Conservation (phyloP, 192 early-diverging fungal species). For the Coemansia sp. region DNA sequence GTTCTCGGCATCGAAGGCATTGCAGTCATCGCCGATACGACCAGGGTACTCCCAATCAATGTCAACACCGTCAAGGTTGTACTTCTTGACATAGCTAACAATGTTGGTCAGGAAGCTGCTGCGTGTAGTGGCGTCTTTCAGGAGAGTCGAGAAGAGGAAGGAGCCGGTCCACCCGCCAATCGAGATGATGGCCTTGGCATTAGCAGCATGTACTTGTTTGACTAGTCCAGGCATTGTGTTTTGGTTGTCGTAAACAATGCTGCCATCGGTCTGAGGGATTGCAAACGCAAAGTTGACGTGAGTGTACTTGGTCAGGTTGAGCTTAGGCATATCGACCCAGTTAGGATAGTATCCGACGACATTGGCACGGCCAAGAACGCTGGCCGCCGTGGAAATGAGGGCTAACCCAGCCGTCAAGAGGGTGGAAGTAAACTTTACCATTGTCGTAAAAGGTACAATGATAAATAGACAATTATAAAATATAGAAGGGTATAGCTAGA, state of each 20-base stretch:
- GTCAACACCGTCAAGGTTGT: slow-evolving; percentile 59
- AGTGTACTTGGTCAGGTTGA: slow-evolving; percentile 42
- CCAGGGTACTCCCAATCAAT: slow-evolving; percentile 65
- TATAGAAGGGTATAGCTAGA: no score
- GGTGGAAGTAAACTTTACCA: slow-evolving; percentile 8
- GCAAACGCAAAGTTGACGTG: slow-evolving; percentile 63
- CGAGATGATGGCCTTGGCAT: slow-evolving; percentile 56
- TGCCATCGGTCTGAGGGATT: slow-evolving; percentile 15
- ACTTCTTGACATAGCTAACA: slow-evolving; percentile 31
- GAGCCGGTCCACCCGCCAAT: slow-evolving; percentile 75
- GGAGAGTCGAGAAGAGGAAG: slow-evolving; percentile 56
- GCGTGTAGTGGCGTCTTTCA: slow-evolving; percentile 31
- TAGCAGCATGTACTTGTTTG: slow-evolving; percentile 5
- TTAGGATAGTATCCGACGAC: slow-evolving; percentile 36
- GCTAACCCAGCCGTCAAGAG: slow-evolving; percentile 11
- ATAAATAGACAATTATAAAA: no score
- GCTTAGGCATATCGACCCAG: slow-evolving; percentile 22
- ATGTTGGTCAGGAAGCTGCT: slow-evolving; percentile 29
- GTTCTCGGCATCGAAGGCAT: slow-evolving; percentile 43
- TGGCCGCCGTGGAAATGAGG: not conserved
- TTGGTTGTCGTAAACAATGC: slow-evolving; percentile 20
- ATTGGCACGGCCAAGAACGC: slow-evolving; percentile 14
- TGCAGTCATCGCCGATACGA: slow-evolving; percentile 57
- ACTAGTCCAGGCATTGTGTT: slow-evolving; percentile 10
- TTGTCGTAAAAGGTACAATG: no score